These are phyloP conservation scores for Psilocybe cyanescens DNA, from an alignment of 768 basidiomycete species.

Conservation along the genomic window DNA sequence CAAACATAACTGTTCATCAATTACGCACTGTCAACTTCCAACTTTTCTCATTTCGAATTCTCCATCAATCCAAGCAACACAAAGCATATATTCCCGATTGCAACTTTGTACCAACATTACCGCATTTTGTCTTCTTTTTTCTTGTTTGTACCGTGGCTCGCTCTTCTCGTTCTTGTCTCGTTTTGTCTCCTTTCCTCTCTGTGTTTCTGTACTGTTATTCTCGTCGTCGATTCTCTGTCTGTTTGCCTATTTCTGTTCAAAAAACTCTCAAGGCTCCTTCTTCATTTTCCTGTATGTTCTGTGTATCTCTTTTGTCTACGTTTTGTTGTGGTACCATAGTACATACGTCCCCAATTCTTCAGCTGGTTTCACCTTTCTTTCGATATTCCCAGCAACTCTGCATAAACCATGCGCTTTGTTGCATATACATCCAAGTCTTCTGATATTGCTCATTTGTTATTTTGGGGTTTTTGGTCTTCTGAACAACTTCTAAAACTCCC, in stretches of 20 bases:
- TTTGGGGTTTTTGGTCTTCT: neutral
- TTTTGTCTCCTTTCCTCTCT: conserved; percentile 2
- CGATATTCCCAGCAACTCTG: neutral
- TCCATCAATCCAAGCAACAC: neutral
- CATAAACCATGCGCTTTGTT: conserved; percentile 6
- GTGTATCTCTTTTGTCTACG: neutral
- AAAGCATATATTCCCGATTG: conserved; percentile 2
- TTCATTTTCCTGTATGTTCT: neutral
- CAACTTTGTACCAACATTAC: conserved; percentile 8
- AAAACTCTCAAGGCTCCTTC: neutral
- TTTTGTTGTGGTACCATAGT: neutral
- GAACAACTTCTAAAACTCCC: neutral
- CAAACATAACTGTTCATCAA: neutral
- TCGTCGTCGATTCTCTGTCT: conserved; percentile 1
- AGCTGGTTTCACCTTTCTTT: neutral
- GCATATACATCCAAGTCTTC: neutral
- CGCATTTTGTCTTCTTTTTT: conserved; percentile 3
- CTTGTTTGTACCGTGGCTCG: neutral
- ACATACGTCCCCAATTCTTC: neutral
- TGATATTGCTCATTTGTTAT: neutral
- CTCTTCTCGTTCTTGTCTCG: conserved; percentile 2
- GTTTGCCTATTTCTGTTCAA: neutral
- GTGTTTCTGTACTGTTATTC: neutral
- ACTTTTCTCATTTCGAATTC: neutral
- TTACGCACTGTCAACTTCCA: neutral